Evolutionary conservation across 2,329 filamentous ascomycete species (phyloP).

Genomic region (Purpureocillium takamizusanense): DNA sequence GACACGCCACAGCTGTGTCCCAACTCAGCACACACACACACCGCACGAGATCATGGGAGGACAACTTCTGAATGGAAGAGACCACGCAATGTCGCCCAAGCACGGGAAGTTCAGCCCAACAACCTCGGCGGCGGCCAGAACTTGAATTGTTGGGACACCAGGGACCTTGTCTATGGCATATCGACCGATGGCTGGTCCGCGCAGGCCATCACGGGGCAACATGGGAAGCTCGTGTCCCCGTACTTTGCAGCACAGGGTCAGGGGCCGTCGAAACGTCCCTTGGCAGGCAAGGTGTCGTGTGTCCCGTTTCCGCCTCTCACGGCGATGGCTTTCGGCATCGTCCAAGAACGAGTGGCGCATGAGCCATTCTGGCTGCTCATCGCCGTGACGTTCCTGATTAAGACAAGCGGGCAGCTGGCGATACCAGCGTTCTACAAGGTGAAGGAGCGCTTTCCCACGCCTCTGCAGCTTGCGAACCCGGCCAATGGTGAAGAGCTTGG

Average conservation of each 20-base stretch:
- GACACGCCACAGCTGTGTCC: no score
- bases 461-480: slow-evolving; percentile 48
- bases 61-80: no score
- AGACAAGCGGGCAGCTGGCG: slow-evolving; percentile 64
- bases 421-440: slow-evolving; percentile 68
- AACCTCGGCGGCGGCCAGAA: no score
- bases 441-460: slow-evolving; percentile 59
- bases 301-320: slow-evolving; percentile 61
- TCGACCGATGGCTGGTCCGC: no score
- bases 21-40: no score
- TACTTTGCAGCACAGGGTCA: slow-evolving; percentile 16
- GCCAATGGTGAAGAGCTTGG: slow-evolving; percentile 42
- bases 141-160: no score
- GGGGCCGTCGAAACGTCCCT: slow-evolving; percentile 20
- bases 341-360: slow-evolving; percentile 70
- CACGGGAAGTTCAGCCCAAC: no score
- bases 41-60: no score
- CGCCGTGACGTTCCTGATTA: slow-evolving; percentile 77
- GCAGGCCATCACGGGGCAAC: no score
- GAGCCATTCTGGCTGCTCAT: slow-evolving; percentile 75
- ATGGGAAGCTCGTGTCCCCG: slow-evolving; percentile 13
- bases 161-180: no score
- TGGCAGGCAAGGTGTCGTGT: slow-evolving; percentile 38
- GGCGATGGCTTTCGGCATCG: slow-evolving; percentile 59
- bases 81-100: no score